Percentiles rank a stretch among this genome's conserved stretches.
These are phyloP conservation scores for Glarea lozoyensis DNA, from an alignment of 495 filamentous ascomycete species.

Conservation along the genomic window DNA sequence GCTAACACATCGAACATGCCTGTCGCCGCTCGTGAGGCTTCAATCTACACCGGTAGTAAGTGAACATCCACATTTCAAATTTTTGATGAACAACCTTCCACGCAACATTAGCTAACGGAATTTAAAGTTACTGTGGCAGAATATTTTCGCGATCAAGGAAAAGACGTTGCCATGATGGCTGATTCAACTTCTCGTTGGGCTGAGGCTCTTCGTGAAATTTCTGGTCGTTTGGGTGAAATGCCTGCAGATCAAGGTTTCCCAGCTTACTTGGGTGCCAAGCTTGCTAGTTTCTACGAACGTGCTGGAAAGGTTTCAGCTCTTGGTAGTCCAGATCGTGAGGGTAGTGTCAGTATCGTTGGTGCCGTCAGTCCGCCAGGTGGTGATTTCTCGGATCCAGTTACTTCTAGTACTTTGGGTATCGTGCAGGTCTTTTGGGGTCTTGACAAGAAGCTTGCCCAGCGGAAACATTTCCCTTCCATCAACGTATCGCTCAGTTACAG, in stretches of 20 bases:
- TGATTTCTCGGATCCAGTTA: conserved; percentile 99
- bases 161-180: conserved; percentile 99
- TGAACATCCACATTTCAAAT: no score
- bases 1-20: conserved; percentile 99
- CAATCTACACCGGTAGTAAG: conserved; percentile 99
- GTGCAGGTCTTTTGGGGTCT: conserved; percentile 99
- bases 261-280: conserved; percentile 91
- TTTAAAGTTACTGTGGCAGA: conserved; percentile 95
- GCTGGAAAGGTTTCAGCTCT: conserved; percentile 79
- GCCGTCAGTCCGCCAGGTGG: conserved; percentile 95
- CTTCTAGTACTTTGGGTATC: conserved; percentile 87
- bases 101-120: no score
- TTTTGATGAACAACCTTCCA: no score
- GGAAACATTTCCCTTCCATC: conserved; percentile 98
- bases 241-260: conserved; percentile 99
- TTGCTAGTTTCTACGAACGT: conserved; percentile 98
- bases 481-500: conserved; percentile 94
- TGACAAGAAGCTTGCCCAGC: conserved; percentile 97
- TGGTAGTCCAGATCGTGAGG: conserved; percentile 78
- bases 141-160: conserved; percentile 98
- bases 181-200: conserved; percentile 98
- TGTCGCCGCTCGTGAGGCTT: conserved; percentile 95
- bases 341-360: conserved; percentile 95
- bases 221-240: conserved; percentile 98
- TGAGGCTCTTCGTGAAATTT: conserved; percentile 96